phyloP scores from a whole-genome alignment of 2,329 filamentous ascomycete species.

The Emmonsiellopsis sp. region DNA sequence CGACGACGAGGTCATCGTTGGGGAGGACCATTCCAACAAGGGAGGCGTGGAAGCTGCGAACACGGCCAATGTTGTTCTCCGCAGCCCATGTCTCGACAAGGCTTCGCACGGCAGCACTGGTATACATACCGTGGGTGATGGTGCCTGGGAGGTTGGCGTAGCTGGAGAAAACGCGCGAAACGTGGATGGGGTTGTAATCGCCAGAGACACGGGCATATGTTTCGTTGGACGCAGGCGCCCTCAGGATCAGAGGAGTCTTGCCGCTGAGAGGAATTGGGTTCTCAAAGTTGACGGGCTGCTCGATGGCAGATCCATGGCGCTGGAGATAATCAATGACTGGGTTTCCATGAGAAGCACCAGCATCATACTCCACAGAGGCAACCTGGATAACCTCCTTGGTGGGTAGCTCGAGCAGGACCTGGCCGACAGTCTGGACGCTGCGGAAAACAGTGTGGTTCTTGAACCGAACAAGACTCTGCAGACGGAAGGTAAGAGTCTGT shows the following conservation, averaged over 20 bases:
- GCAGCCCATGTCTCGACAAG: slow-evolving; percentile 98
- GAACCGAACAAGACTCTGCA: slow-evolving; percentile 83
- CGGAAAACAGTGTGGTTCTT: slow-evolving; percentile 92
- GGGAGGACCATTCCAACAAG: slow-evolving; percentile 98
- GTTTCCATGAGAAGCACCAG: slow-evolving; percentile 85
- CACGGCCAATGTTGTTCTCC: slow-evolving; percentile 95
- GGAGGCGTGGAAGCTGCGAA: slow-evolving; percentile 92
- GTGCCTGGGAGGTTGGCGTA: slow-evolving; percentile 94
- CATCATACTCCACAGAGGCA: slow-evolving; percentile 92
- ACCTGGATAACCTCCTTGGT: slow-evolving; percentile 97
- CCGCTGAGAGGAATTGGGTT: slow-evolving; percentile 93
- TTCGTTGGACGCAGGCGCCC: slow-evolving; percentile 92
- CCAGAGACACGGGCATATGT: slow-evolving; percentile 96
- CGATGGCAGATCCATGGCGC: slow-evolving; percentile 81
- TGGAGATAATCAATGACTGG: slow-evolving; percentile 93
- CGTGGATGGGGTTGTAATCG: slow-evolving; percentile 98
- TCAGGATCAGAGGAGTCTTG: slow-evolving; percentile 77
- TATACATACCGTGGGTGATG: slow-evolving; percentile 99
- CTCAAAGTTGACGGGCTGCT: slow-evolving; percentile 95
- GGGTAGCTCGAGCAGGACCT: slow-evolving; percentile 86
- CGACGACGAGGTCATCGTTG: slow-evolving; percentile 90
- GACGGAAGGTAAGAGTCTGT: slow-evolving; percentile 90
- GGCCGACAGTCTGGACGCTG: slow-evolving; percentile 80
- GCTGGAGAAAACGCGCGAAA: slow-evolving; percentile 89
- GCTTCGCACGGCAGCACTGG: slow-evolving; percentile 88